A percentile compares a stretch with the other conserved stretches of the same genome.
These are phyloP conservation scores for Zoysia pacifica DNA, from an alignment of 176 grass and related monocot species.

Conservation along the genomic window DNA sequence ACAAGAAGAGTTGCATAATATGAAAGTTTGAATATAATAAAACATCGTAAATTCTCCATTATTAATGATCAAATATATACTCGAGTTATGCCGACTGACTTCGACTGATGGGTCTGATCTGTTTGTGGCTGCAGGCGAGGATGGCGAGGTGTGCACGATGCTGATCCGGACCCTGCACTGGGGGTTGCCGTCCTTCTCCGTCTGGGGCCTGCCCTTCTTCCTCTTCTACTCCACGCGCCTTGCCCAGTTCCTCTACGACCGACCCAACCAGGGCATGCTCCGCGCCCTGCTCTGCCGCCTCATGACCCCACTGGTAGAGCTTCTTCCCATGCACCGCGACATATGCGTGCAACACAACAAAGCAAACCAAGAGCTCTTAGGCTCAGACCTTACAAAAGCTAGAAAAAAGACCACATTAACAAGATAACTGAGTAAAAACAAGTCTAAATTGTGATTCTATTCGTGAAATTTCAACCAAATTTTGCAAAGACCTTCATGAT, in stretches of 20 bases:
- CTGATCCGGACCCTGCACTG: constrained; percentile 88
- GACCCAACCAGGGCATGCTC: constrained; percentile 69
- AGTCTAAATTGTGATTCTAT: no score
- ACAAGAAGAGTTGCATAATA: background rate
- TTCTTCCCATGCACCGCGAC: background rate
- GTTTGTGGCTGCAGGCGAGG: constrained; percentile 46
- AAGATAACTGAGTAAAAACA: no score
- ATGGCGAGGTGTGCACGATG: constrained; percentile 82
- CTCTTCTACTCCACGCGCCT: constrained; percentile 89
- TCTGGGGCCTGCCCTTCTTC: constrained; percentile 95
- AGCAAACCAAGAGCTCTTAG: no score
- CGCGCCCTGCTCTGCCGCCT: constrained; percentile 68
- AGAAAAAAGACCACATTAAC: no score
- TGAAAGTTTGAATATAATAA: no score
- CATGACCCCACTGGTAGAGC: constrained; percentile 68
- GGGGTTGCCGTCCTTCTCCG: constrained; percentile 95
- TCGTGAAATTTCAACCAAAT: no score
- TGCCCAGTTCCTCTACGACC: constrained; percentile 84
- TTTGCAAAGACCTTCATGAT: no score
- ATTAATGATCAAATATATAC: no score
- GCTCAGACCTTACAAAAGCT: no score
- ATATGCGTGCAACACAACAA: background rate
- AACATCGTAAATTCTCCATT: no score
- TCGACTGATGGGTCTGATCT: background rate
- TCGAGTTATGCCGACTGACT: no score